Base-by-base conservation (phyloP, 2,329 filamentous ascomycete genomes). In the Ophiognomonia clavigignenti-juglandacearum region DNA sequence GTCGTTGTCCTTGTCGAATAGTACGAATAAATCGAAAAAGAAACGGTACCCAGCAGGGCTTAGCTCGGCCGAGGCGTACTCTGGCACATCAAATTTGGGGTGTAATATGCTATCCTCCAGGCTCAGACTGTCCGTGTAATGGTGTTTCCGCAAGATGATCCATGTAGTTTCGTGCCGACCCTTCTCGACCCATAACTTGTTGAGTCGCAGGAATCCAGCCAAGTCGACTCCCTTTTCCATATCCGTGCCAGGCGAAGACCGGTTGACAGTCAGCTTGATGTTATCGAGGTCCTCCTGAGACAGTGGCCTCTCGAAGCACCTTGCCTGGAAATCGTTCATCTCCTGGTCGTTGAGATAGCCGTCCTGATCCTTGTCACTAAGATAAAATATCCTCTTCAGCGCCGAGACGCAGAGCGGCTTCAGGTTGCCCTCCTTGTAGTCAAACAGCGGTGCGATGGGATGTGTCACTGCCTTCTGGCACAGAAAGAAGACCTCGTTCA, bases 391-490 rank as follows among this genome's bases (percentile, higher is more conserved):
- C 40, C 93, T 80, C 59, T 85, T 88, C 43, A 98, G 68, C 3
- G 93, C 93, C 34, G 87, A 86, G 10, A 95, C 80, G 29, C 92
- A 93, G 1, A 87, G 86, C 0, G 91, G 91, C 68, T 98, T 98
- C 43, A 98, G 72, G 47, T 82, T 78, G 1, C 74, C 82, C 67
- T 98, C 93, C 67, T 97, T 98, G 50, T 95, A 91, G 66, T 98
- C 93, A 63, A 95, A 98, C 5, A 98, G 77, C 6, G 93, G 93
- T 1, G 93, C 92, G 56, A 98, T 95, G 1, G 93, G 93, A 64
- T 97, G 91, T 3, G 91, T 96, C 57, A 98, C 92, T 16, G 93
- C 93, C 63, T 97, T 97, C 66, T 98, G 93, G 65, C 93, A 98
- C 13, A 98, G 82, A 61, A 96, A 97, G 70, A 98, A 97, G 50